Conservation (phyloP, 331 rosid genomes). For the Malus hybrid region DNA sequence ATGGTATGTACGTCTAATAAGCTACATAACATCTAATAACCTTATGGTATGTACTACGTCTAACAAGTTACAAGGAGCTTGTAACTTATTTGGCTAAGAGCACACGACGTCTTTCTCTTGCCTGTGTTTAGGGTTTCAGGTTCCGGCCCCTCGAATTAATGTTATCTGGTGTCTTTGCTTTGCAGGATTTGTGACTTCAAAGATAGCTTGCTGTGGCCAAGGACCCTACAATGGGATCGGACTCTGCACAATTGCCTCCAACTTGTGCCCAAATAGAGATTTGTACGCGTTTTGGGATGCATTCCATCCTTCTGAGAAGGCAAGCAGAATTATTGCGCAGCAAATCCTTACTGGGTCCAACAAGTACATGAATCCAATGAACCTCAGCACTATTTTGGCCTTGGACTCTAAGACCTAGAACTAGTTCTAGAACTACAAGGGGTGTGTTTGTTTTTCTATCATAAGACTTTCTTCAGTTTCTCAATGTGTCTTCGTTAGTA, state of each 20-base stretch:
- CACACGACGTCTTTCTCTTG: no score
- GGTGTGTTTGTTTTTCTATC: neutral
- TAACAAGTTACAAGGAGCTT: no score
- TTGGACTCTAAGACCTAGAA: slow-evolving; percentile 50
- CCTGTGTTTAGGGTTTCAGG: no score
- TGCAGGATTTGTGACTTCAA: slow-evolving; percentile 66
- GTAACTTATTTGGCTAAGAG: no score
- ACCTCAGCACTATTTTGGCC: slow-evolving; percentile 68
- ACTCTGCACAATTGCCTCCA: slow-evolving; percentile 52
- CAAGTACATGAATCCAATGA: slow-evolving; percentile 71
- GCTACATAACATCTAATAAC: neutral
- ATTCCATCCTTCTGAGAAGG: slow-evolving; percentile 77
- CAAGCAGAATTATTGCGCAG: slow-evolving; percentile 50
- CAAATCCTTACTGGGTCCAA: slow-evolving; percentile 45
- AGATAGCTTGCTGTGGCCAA: slow-evolving; percentile 92
- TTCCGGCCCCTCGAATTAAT: neutral
- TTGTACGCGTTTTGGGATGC: slow-evolving; percentile 67
- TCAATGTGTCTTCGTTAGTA: neutral
- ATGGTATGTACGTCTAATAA: slow-evolving; percentile 41
- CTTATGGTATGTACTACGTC: no score
- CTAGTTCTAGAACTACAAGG: slow-evolving; percentile 6
- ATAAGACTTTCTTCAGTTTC: neutral
- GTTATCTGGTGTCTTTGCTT: neutral
- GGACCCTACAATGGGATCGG: slow-evolving; percentile 86
- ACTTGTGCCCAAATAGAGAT: slow-evolving; percentile 60